A percentile compares a stretch with the other conserved stretches of the same genome.
phyloP scores from a whole-genome alignment of 306 rosid genomes.

The Lathyrus aphaca region DNA sequence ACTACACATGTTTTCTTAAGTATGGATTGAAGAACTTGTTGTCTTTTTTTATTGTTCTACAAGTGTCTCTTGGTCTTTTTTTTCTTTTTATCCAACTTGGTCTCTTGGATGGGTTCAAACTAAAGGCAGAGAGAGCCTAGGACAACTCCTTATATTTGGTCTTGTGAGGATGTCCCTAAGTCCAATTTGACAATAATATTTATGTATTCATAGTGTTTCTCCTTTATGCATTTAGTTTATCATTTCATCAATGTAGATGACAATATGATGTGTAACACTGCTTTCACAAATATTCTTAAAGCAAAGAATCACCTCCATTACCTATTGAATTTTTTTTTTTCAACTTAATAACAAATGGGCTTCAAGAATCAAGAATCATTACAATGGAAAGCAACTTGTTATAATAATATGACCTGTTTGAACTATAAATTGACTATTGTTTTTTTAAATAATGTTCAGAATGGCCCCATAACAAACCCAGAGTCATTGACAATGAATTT shows the following conservation, averaged over 20 bases:
- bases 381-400: constrained; percentile 6
- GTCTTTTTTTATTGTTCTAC: constrained; percentile 20
- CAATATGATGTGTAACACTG: constrained; percentile 25
- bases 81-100: constrained; percentile 5
- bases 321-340: neutral
- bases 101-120: neutral
- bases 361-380: constrained; percentile 19
- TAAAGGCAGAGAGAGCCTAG: neutral
- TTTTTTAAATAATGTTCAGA: constrained; percentile 10
- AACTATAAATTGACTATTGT: constrained; percentile 7
- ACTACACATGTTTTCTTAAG: neutral
- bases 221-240: constrained; percentile 10
- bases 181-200: constrained; percentile 38
- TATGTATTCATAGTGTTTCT: neutral
- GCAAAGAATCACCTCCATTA: neutral
- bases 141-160: neutral
- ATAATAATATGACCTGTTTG: neutral
- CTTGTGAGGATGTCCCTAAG: constrained; percentile 37
- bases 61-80: constrained; percentile 30
- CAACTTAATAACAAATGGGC: constrained; percentile 4
- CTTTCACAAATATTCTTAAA: neutral
- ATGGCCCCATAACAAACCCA: constrained; percentile 31
- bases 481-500: constrained; percentile 23
- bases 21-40: constrained; percentile 23
- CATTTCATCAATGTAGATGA: constrained; percentile 14